A percentile compares a stretch with the other conserved stretches of the same genome.
Conservation (phyloP, 225 moss, liverwort and hornwort species). For the Rhytidiadelphus loreus region DNA sequence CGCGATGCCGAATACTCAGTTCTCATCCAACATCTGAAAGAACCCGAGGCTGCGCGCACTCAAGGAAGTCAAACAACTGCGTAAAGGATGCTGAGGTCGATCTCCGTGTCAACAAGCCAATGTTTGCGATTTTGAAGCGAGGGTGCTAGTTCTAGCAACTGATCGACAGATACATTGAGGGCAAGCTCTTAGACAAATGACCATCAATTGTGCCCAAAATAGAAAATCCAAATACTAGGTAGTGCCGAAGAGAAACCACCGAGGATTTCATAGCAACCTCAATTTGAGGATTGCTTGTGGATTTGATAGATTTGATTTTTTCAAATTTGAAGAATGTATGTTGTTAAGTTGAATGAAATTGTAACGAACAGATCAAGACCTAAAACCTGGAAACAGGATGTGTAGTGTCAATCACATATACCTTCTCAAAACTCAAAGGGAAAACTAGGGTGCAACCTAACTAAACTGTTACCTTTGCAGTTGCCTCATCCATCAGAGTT, state of each 20-base stretch:
- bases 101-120: not conserved
- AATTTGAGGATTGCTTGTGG: not conserved
- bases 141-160: not conserved
- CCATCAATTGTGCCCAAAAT: not conserved
- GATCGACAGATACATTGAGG: not conserved
- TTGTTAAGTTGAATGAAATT: not conserved
- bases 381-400: not conserved
- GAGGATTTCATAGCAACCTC: not conserved
- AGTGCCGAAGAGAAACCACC: not conserved
- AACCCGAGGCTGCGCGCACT: not conserved
- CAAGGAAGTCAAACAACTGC: not conserved
- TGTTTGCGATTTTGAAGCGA: not conserved
- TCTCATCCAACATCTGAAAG: not conserved
- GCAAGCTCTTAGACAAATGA: too few relatives aligned
- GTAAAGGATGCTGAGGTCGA: not conserved
- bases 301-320: not conserved
- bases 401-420: not conserved
- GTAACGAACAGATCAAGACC: not conserved
- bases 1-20: not conserved
- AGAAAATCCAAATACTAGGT: not conserved
- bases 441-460: not conserved
- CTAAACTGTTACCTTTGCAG: slow-evolving; percentile 11
- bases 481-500: slow-evolving; percentile 71
- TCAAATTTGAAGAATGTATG: not conserved
- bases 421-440: not conserved